Evolutionary conservation across 345 rosid genomes (phyloP), one percentile per base, ranked within the genome.

Genomic region (Crucihimalaya himalaica): DNA sequence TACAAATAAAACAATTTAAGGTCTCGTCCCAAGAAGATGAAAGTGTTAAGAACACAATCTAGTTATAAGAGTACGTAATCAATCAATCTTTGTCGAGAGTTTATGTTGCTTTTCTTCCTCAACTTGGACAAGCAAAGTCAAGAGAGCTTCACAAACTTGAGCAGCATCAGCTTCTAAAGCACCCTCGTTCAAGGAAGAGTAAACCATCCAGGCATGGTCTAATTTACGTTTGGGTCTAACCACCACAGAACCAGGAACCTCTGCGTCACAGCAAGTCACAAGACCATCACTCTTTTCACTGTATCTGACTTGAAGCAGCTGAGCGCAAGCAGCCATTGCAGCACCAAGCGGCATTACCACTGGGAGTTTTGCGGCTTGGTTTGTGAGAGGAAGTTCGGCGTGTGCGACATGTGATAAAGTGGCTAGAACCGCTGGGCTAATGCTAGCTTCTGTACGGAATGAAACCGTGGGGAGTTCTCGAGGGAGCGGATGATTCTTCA

Each of bases 181-280:
- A 66, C 76, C 84, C 19, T 92, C 93, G 25, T 83, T 95, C 66
- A 92, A 75, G 3, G 98, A 82, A 9, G 97, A 95, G 73, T 95
- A 95, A 46, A 92, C 98, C 98, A 95, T 95, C 99, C 98, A 95
- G 7, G 96, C 97, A 78, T 90, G 98, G 77, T 95, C 98, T 77
- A 92, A 45, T 71, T 88, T 90, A 6, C 94, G 91, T 56, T 82
- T 83, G 0, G 94, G 97, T 35, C 85, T 84, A 60, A 95, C 98
- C n/a, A 87, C 97, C 3, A 88, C 61, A 0, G 99, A 95, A 40
- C 97, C 97, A n/a, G 97, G 99, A 56, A 90, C 97, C 81, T 89
- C 93, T 1, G 99, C 97, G 43, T 95, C 97, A 13, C 97, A 79
- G 68, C 97, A 74, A 1, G 94, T 85, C 71, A 92, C 99, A 0